These are phyloP conservation scores for Ogataea hybrid DNA, from an alignment of 1,139 yeast species.

Conservation along the genomic window DNA sequence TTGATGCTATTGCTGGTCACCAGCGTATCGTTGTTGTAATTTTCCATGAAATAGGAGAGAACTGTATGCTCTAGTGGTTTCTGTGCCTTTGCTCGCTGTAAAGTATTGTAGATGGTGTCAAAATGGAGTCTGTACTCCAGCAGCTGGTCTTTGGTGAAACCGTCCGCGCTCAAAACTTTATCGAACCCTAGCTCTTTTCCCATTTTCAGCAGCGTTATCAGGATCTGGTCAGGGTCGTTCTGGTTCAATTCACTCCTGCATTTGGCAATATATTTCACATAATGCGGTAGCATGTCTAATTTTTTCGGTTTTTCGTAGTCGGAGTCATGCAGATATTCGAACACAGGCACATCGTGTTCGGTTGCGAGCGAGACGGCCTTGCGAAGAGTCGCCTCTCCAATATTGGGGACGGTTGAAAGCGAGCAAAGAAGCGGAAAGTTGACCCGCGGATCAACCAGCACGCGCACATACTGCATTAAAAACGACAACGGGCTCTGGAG, in stretches of 20 bases:
- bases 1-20: constrained; percentile 23
- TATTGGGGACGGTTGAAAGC: constrained; percentile 29
- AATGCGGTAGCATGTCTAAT: constrained; percentile 14
- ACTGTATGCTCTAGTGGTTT: constrained; percentile 22
- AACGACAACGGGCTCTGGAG: constrained; percentile 46
- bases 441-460: constrained; percentile 35
- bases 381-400: constrained; percentile 33
- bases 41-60: constrained; percentile 42
- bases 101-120: constrained; percentile 18
- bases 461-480: constrained; percentile 48
- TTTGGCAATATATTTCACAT: constrained; percentile 19
- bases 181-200: constrained; percentile 32
- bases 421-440: constrained; percentile 36
- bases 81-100: constrained; percentile 12
- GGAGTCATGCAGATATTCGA: constrained; percentile 23
- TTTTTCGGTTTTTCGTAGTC: constrained; percentile 7
- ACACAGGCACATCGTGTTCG: constrained; percentile 21
- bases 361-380: constrained; percentile 24
- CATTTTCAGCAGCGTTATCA: constrained; percentile 26
- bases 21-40: constrained; percentile 45
- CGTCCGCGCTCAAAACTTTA: constrained; percentile 16
- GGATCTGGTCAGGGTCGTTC: constrained; percentile 31
- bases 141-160: constrained; percentile 10
- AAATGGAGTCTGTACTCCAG: constrained; percentile 20
- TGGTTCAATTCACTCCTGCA: constrained; percentile 22